Base-by-base conservation (phyloP, 768 basidiomycete genomes). In the Sporobolomyces phaffii region DNA sequence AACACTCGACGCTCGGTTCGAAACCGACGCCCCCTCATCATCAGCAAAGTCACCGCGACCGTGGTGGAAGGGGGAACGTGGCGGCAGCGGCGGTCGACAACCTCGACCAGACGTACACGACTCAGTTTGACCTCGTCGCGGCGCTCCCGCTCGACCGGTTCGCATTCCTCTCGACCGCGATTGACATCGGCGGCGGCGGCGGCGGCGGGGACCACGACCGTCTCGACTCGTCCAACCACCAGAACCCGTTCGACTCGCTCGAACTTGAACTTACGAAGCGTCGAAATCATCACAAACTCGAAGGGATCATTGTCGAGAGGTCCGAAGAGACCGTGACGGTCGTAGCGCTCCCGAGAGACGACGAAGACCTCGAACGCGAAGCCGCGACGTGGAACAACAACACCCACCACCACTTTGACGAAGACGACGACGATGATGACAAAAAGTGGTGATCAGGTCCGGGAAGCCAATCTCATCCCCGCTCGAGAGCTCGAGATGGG, bases 111-210 rank as follows among this genome's bases (percentile, higher is more conserved):
- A 20, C 3, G 3, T 58, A 58, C 31, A 44, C 41, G 41, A 44
- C 56, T 14, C 56, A 56, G 28, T 56, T 56, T 24, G 24, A 56
- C 22, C 56, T 44, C 43, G 56, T 24, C 22, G 56, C 56, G 10
- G 56, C 29, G 3, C 18, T 58, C 5, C 56, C 56, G 20, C 41
- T 31, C 43, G 43, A 58, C 38, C 41, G 43, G 10, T 45, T 58
- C 56, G 56, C 56, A 15, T 58, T 58, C 36, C 26, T 57, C 29
- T 50, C 49, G 24, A 14, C n/a, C n/a, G 13, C 11, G 24, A 13
- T 22, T n/a, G 10, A 10, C 45, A 26, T 22, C 17, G 45, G n/a
- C 17, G 13, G 11, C 24, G 45, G 8, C 17, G 24, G 45, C 17
- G n/a, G 13, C 28, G 26, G 8, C 49, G 7, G 45, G 10, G n/a